phyloP scores from a whole-genome alignment of 164 flowering plant species.

The Tetracentron sinense region DNA sequence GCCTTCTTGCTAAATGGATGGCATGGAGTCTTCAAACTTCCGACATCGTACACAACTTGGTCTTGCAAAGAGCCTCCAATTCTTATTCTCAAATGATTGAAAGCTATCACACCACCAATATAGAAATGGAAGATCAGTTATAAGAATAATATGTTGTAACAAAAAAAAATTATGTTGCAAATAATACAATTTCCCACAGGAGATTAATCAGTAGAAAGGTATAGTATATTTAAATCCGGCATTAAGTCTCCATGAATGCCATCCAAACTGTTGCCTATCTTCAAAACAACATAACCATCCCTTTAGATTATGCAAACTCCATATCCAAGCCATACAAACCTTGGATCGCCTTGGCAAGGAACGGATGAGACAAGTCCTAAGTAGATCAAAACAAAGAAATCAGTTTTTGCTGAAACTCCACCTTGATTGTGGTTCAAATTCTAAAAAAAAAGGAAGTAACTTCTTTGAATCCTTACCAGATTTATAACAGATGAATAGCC shows the following conservation, averaged over 20 bases:
- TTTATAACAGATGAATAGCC: slow-evolving; percentile 28
- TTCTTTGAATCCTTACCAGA: slow-evolving; percentile 15
- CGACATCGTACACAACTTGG: slow-evolving; percentile 31
- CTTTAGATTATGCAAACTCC: neutral
- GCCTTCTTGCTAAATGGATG: slow-evolving; percentile 37
- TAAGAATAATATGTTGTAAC: neutral
- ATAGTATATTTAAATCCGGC: neutral
- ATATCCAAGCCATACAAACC: slow-evolving; percentile 9
- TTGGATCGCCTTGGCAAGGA: slow-evolving; percentile 21
- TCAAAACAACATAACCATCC: neutral
- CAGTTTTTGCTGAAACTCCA: neutral
- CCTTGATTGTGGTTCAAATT: neutral
- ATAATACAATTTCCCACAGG: too few species aligned
- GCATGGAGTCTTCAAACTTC: slow-evolving; percentile 35
- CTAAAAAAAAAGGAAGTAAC: neutral
- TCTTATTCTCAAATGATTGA: slow-evolving; percentile 28
- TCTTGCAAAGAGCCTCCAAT: slow-evolving; percentile 41
- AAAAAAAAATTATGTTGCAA: too few species aligned
- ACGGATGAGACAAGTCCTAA: slow-evolving; percentile 9
- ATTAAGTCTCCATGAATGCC: neutral
- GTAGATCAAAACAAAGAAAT: neutral
- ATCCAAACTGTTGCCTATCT: neutral
- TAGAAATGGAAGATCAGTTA: neutral
- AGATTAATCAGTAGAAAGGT: neutral
- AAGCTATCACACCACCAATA: slow-evolving; percentile 23